phyloP scores from a whole-genome alignment of 2,329 filamentous ascomycete species.

The Colletotrichum sp. region DNA sequence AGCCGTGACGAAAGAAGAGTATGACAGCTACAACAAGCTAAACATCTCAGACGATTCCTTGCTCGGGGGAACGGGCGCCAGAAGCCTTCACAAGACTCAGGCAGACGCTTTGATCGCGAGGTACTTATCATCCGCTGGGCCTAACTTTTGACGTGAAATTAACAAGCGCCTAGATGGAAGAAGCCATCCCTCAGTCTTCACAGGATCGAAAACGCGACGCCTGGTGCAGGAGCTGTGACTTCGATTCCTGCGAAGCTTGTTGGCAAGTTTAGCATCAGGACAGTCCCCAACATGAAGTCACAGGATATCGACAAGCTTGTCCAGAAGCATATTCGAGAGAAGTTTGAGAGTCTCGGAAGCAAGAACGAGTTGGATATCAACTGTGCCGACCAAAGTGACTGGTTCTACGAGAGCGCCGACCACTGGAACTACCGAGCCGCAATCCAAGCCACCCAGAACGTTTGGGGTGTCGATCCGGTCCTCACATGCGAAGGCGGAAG shows the following conservation, averaged over 20 bases:
- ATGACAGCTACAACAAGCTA: conserved; percentile 85
- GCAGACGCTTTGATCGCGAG: conserved; percentile 6
- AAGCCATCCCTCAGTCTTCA: conserved; percentile 94
- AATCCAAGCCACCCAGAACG: conserved; percentile 89
- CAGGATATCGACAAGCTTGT: conserved; percentile 86
- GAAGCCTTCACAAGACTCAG: conserved; percentile 62
- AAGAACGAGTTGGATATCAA: conserved; percentile 89
- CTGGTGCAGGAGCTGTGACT: conserved; percentile 91
- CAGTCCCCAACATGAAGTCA: conserved; percentile 96
- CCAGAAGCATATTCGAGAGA: conserved; percentile 80
- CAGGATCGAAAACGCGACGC: conserved; percentile 94
- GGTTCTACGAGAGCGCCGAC: conserved; percentile 97
- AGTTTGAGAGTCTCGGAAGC: conserved; percentile 84
- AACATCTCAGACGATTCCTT: conserved; percentile 96
- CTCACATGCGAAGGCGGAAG: conserved; percentile 94
- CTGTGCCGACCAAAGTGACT: conserved; percentile 90
- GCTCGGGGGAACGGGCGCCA: conserved; percentile 87
- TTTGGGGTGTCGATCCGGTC: conserved; percentile 92
- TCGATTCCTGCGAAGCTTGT: conserved; percentile 98
- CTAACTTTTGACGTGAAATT: conserved; percentile 85
- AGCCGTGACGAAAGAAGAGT: conserved; percentile 84
- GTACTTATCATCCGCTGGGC: neutral
- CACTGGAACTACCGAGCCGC: conserved; percentile 99
- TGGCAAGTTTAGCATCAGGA: conserved; percentile 98
- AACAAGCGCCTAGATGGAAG: conserved; percentile 93